Conservation (phyloP, 371 early-diverging fungal genomes). For the Mortierella sp. region DNA sequence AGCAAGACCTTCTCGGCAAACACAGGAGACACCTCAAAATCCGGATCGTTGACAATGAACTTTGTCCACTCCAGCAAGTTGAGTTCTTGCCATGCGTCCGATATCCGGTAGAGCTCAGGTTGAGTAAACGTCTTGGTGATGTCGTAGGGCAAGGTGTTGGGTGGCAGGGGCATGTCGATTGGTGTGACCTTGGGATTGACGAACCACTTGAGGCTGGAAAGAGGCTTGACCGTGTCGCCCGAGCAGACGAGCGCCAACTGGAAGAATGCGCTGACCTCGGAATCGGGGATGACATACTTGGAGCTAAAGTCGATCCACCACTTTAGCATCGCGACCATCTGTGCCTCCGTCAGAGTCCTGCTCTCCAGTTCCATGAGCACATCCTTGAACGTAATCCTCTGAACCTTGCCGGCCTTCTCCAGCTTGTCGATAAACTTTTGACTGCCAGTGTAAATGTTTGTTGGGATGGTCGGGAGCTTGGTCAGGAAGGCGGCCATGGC, state of each 20-base stretch:
- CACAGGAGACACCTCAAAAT: slow-evolving; percentile 65
- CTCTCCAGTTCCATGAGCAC: slow-evolving; percentile 74
- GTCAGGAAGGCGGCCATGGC: slow-evolving; percentile 73
- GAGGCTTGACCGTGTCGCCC: slow-evolving; percentile 60
- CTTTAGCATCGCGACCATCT: slow-evolving; percentile 78
- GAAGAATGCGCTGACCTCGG: slow-evolving; percentile 41
- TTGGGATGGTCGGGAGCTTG: slow-evolving; percentile 71
- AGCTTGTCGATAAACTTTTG: slow-evolving; percentile 72
- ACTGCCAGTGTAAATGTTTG: slow-evolving; percentile 62
- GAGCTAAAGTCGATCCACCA: slow-evolving; percentile 78
- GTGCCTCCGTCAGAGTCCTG: slow-evolving; percentile 64
- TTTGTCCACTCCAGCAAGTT: slow-evolving; percentile 74
- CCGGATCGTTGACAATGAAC: slow-evolving; percentile 62
- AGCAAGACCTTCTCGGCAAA: slow-evolving; percentile 79
- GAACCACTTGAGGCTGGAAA: slow-evolving; percentile 64
- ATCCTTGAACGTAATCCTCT: slow-evolving; percentile 68
- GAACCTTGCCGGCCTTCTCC: slow-evolving; percentile 56
- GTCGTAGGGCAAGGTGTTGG: slow-evolving; percentile 70
- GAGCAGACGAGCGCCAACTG: slow-evolving; percentile 58
- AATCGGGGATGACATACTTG: slow-evolving; percentile 25
- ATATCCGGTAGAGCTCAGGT: slow-evolving; percentile 70
- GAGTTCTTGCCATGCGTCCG: slow-evolving; percentile 73
- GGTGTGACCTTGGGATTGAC: slow-evolving; percentile 75
- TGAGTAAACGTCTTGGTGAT: slow-evolving; percentile 73
- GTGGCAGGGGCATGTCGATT: slow-evolving; percentile 72